Evolutionary conservation across 352 stramenopile genomes (phyloP).

Genomic region (Pythium biforme): DNA sequence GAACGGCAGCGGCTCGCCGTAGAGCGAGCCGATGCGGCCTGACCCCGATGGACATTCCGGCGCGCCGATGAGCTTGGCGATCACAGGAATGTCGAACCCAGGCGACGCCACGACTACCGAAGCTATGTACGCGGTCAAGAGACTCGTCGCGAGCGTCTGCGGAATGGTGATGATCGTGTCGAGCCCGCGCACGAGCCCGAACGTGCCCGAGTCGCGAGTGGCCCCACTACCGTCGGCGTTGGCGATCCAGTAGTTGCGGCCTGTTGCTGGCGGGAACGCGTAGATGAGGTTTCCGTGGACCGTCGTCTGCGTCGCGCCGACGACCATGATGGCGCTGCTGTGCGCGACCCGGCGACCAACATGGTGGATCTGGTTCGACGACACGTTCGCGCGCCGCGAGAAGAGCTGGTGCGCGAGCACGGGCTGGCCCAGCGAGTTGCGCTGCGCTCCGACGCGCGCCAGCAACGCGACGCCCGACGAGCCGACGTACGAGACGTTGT

Average conservation of each 20-base stretch:
- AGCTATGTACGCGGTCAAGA: slow-evolving; percentile 40
- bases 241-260: slow-evolving; percentile 35
- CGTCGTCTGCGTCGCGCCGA: slow-evolving; percentile 44
- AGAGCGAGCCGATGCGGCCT: slow-evolving; percentile 50
- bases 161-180: slow-evolving; percentile 32
- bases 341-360: slow-evolving; percentile 51
- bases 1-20: slow-evolving; percentile 44
- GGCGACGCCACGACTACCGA: slow-evolving; percentile 39
- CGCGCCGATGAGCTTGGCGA: slow-evolving; percentile 68
- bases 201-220: not conserved
- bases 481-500: slow-evolving; percentile 70
- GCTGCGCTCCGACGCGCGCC: slow-evolving; percentile 27
- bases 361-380: slow-evolving; percentile 77
- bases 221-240: slow-evolving; percentile 42
- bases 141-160: slow-evolving; percentile 30
- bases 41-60: slow-evolving; percentile 54
- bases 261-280: slow-evolving; percentile 28
- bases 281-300: slow-evolving; percentile 65
- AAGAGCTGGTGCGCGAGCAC: slow-evolving; percentile 46
- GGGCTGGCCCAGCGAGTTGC: slow-evolving; percentile 36
- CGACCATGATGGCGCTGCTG: slow-evolving; percentile 53
- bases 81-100: slow-evolving; percentile 55
- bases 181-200: slow-evolving; percentile 14
- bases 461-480: slow-evolving; percentile 52
- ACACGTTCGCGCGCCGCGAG: slow-evolving; percentile 45